Base-by-base conservation (phyloP, 306 rosid genomes). In the Senna tora region DNA sequence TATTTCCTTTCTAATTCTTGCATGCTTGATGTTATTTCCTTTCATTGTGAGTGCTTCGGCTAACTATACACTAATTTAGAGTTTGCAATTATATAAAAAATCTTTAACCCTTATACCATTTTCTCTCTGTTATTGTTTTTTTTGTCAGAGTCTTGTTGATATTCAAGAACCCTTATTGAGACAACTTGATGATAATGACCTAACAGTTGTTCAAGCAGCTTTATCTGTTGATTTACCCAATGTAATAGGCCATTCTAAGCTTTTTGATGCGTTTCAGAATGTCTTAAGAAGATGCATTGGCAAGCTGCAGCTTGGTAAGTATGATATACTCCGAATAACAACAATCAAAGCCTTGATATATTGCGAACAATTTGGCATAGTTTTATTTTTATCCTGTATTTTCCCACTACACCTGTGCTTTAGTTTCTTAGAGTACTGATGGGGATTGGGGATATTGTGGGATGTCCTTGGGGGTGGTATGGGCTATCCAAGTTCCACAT, bases 181-280 rank as follows among this genome's bases (percentile, higher is more conserved):
- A 75, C 96, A 87, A 81, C 84, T 93, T 81, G 84, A 75, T 54
- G 96, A 93, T 81, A 81, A 84, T 64, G 98, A 93, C 77, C 86
- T 89, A 47, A 87, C 87, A 71, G 92, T 93, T 79, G 96, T 93
- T 75, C 80, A 57, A 79, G 96, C 88, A 11, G 94, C 92, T 75
- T 72, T 93, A 21, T 73, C 82, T 55, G 67, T 93, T 21, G 87
- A 86, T 66, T 76, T 93, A 77, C 69, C 85, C 22, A 82, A 84
- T 65, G 68, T 86, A 38, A 58, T 86, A 67, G 76, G 67, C 76
- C 76, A 80, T 77, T 73, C 85, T 50, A 85, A 86, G 79, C 89
- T 89, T 77, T 55, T 88, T 59, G 70, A 84, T 73, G 97, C 87
- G 34, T 81, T 91, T 67, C 75, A 72, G 43, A 70, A 73, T 45